phyloP scores from a whole-genome alignment of 352 stramenopile genomes.

The Phytopythium cucurbitacearum region DNA sequence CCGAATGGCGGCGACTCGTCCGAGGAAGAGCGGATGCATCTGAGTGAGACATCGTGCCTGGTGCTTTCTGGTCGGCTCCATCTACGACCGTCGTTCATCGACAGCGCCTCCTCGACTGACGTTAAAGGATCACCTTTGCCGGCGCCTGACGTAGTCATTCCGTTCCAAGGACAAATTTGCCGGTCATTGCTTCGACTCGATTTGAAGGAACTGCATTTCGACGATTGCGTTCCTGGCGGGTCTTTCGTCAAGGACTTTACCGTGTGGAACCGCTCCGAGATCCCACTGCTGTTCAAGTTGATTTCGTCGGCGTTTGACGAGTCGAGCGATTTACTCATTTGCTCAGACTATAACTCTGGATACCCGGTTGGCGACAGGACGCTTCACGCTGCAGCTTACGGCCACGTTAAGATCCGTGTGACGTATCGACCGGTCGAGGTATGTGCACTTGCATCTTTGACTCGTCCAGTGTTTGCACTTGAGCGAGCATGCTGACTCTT shows the following conservation, averaged over 20 bases:
- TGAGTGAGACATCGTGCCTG: constrained; percentile 82
- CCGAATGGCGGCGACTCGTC: constrained; percentile 56
- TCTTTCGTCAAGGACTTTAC: constrained; percentile 90
- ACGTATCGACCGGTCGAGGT: constrained; percentile 83
- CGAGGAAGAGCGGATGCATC: constrained; percentile 78
- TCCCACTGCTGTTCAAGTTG: constrained; percentile 82
- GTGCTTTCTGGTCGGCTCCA: constrained; percentile 62
- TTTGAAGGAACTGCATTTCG: constrained; percentile 87
- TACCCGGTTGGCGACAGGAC: constrained; percentile 81
- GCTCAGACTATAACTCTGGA: constrained; percentile 85
- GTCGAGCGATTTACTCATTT: constrained; percentile 67
- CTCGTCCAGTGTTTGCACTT: background rate
- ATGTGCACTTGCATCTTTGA: constrained; percentile 7
- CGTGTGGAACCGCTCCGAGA: constrained; percentile 88
- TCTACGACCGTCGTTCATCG: constrained; percentile 38
- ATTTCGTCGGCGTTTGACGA: constrained; percentile 72
- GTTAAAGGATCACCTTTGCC: constrained; percentile 20
- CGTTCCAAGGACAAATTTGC: constrained; percentile 78
- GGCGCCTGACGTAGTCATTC: constrained; percentile 62
- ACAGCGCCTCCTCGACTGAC: constrained; percentile 13
- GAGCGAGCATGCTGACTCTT: background rate
- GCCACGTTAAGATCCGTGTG: constrained; percentile 81
- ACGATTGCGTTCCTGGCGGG: constrained; percentile 81
- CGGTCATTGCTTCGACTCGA: constrained; percentile 79
- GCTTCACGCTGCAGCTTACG: constrained; percentile 76